Base-by-base conservation (phyloP, 2,329 filamentous ascomycete species). In the Talaromyces verruculosus region DNA sequence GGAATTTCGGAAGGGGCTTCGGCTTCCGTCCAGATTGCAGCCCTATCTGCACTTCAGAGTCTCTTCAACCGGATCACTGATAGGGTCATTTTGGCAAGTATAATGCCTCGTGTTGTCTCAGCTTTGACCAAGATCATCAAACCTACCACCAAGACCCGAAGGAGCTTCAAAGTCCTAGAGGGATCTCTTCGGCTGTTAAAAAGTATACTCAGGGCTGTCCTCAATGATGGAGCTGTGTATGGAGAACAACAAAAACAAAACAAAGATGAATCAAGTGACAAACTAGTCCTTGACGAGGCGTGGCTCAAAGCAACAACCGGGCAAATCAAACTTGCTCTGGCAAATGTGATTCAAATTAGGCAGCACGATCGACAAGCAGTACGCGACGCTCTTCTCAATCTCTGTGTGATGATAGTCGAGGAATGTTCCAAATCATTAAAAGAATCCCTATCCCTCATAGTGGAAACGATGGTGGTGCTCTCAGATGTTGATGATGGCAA, bases 21-120 rank as follows among this genome's bases (percentile, higher is more conserved):
- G 0, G 80, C 86, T 43, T 82, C 85, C n/a, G 85, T 94, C 22
- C 93, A 94, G 73, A 75, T 89, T 5, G 86, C 90, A 69, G 91
- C 92, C 5, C 80, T 92, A 3, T 77, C 81, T 13, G 87, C 90
- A 6, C 75, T 97, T 1, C 79, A 85, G 61, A 80, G 85, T 0
- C 79, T 95, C 7, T 86, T 88, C 69, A 73, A 76, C 6, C 86
- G 87, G 25, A 83, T 97, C 51, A 87, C 85, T 62, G 90, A 95
- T 71, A 85, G 85, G 57, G 85, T 90, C n/a, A 87, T 91, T 2
- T 81, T 96, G 65, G 91, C 92, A 10, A 93, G 87, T 68, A 95
- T 99, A 72, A 83, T 98, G 49, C 95, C 96, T 0, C 92, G 93
- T 10, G 92, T 92, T 0, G 87, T 97, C 0, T 98, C 95, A 2